Percentiles rank a stretch among this genome's conserved stretches.
Conservation (phyloP, 768 basidiomycete genomes). For the Phaeotremella fagi region DNA sequence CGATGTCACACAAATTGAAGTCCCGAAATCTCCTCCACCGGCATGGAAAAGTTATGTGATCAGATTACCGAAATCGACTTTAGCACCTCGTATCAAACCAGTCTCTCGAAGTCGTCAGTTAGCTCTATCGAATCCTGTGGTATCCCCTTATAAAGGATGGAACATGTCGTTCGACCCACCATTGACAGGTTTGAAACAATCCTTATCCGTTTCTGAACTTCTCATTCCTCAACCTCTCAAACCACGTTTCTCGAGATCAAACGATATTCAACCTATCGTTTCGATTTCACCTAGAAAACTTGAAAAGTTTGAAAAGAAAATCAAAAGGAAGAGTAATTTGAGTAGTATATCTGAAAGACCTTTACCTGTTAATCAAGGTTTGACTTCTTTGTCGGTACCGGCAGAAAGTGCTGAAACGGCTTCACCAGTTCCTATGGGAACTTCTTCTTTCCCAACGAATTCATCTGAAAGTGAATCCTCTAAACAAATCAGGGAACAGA, state of each 20-base stretch:
- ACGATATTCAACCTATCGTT: slow-evolving; percentile 24
- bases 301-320: slow-evolving; percentile 28
- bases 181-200: slow-evolving; percentile 31
- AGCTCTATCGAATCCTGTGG: slow-evolving; percentile 12
- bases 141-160: slow-evolving; percentile 21
- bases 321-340: slow-evolving; percentile 21
- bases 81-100: slow-evolving; percentile 2
- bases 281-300: slow-evolving; percentile 31
- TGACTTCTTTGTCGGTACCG: neutral
- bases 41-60: slow-evolving; percentile 48
- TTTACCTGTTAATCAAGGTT: neutral
- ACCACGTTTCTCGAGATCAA: slow-evolving; percentile 14
- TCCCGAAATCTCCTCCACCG: slow-evolving; percentile 45
- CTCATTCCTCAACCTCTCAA: slow-evolving; percentile 27
- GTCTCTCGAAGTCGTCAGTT: slow-evolving; percentile 7
- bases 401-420: neutral
- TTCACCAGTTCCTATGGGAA: neutral
- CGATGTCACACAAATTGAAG: slow-evolving; percentile 33
- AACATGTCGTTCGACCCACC: slow-evolving; percentile 42
- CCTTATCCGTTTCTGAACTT: slow-evolving; percentile 43
- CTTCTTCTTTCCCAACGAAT: neutral
- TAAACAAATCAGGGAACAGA: neutral
- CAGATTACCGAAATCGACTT: slow-evolving; percentile 30
- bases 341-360: neutral
- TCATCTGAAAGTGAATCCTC: too few relatives aligned